Conservation (phyloP, 2,329 filamentous ascomycete genomes). For the Albifimbria verrucaria region DNA sequence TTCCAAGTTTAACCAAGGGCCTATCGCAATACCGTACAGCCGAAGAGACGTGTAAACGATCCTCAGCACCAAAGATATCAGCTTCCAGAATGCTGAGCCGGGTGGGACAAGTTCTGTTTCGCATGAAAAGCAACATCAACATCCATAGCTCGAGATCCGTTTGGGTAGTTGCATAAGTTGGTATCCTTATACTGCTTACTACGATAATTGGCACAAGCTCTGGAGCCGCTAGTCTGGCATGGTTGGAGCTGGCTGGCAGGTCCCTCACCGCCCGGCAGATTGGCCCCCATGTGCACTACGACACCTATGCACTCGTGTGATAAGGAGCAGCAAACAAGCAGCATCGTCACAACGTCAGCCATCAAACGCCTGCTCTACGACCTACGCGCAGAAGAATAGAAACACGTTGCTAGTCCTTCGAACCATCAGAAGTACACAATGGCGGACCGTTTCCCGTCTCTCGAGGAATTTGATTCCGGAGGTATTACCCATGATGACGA, state of each 20-base stretch:
- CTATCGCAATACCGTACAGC: background rate
- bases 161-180: background rate
- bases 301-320: background rate
- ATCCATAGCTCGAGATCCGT: background rate
- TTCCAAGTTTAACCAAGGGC: background rate
- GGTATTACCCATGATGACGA: slow-evolving; percentile 33
- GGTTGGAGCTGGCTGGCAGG: background rate
- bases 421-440: slow-evolving; percentile 40
- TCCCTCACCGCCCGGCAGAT: slow-evolving; percentile 34
- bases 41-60: too few species aligned
- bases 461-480: slow-evolving; percentile 72
- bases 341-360: slow-evolving; percentile 13
- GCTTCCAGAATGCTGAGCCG: too few species aligned
- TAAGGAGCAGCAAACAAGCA: slow-evolving; percentile 16
- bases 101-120: background rate
- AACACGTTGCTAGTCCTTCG: background rate
- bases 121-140: background rate
- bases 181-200: background rate
- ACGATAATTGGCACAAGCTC: background rate
- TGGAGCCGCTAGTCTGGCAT: background rate
- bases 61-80: too few species aligned
- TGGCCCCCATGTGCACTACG: slow-evolving; percentile 12
- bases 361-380: background rate
- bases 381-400: background rate
- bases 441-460: slow-evolving; percentile 75